A percentile compares a stretch with the other conserved stretches of the same genome.
These are phyloP conservation scores for Gossypium thurberi DNA, from an alignment of 345 rosid genomes.

Conservation along the genomic window DNA sequence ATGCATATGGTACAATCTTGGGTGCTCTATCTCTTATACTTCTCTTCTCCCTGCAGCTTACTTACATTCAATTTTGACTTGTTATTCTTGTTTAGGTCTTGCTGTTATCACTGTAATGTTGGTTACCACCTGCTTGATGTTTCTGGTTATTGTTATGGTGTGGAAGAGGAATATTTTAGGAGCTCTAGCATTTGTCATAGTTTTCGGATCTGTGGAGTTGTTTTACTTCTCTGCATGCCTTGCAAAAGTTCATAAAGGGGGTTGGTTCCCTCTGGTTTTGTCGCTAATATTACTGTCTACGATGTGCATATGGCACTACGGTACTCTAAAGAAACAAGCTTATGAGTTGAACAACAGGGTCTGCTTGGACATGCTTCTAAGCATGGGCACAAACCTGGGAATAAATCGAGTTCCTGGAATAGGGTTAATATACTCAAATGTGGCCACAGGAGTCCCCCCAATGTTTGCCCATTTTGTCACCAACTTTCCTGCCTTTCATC, in stretches of 20 bases:
- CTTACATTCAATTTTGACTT: not conserved
- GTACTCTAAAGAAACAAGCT: slow-evolving; percentile 19
- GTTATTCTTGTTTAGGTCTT: slow-evolving; percentile 20
- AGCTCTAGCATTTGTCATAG: slow-evolving; percentile 18
- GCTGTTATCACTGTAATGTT: slow-evolving; percentile 32
- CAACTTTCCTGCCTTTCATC: slow-evolving; percentile 31
- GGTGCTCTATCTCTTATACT: not conserved
- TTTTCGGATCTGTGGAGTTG: slow-evolving; percentile 26
- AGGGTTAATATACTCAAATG: slow-evolving; percentile 25
- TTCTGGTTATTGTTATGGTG: slow-evolving; percentile 19
- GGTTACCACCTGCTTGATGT: slow-evolving; percentile 32
- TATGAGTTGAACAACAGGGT: slow-evolving; percentile 27
- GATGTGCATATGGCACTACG: slow-evolving; percentile 34
- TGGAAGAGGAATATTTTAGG: slow-evolving; percentile 17
- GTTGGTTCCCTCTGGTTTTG: slow-evolving; percentile 25
- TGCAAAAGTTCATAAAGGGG: slow-evolving; percentile 21
- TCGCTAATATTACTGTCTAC: slow-evolving; percentile 16
- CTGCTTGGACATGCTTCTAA: slow-evolving; percentile 18
- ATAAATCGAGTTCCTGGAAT: slow-evolving; percentile 29
- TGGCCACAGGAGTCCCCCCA: slow-evolving; percentile 28
- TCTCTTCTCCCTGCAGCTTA: slow-evolving; percentile 3
- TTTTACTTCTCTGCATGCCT: slow-evolving; percentile 30
- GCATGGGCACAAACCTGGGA: slow-evolving; percentile 24
- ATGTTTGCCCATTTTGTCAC: slow-evolving; percentile 31
- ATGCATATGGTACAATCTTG: slow-evolving; percentile 21